Percentiles rank a stretch among this genome's conserved stretches.
Conservation (phyloP, 441 rosid genomes). For the Aquilaria agallochum region DNA sequence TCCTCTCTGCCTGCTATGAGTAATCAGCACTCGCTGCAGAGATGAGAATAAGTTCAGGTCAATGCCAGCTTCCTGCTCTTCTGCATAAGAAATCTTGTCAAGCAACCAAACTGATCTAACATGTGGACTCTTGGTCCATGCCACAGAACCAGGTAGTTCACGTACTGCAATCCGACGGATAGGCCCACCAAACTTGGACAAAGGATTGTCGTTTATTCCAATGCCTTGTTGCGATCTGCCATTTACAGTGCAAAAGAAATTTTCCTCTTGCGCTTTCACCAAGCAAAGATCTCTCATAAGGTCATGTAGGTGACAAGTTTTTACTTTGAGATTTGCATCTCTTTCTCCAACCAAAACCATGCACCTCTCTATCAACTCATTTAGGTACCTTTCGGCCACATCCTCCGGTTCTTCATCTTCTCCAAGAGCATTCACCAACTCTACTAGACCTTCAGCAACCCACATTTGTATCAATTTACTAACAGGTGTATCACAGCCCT, state of each 20-base stretch:
- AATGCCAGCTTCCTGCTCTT: too few relatives aligned
- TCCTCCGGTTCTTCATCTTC: conserved; percentile 18
- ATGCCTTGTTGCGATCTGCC: too few relatives aligned
- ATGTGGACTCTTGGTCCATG: too few relatives aligned
- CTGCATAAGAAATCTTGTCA: too few relatives aligned
- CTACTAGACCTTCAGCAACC: conserved; percentile 27
- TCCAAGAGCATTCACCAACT: conserved; percentile 2
- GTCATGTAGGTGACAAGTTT: conserved; percentile 31
- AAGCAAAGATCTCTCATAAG: conserved; percentile 32
- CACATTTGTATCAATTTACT: conserved; percentile 11
- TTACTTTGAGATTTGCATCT: conserved; percentile 14
- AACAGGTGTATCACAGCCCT: conserved; percentile 12
- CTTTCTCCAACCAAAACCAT: conserved; percentile 26
- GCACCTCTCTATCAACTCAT: conserved; percentile 27
- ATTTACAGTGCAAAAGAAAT: conserved; percentile 13
- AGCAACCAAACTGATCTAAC: too few relatives aligned
- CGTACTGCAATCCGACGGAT: too few relatives aligned
- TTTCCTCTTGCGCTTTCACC: conserved; percentile 21
- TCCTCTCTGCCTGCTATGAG: too few relatives aligned
- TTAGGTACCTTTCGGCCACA: conserved; percentile 23
- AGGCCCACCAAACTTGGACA: too few relatives aligned
- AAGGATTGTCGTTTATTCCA: too few relatives aligned
- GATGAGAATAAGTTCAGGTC: too few relatives aligned
- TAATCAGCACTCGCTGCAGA: too few relatives aligned
- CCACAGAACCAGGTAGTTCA: too few relatives aligned